phyloP scores from a whole-genome alignment of 225 moss, liverwort and hornwort genomes.

The Takakia lepidozioides region DNA sequence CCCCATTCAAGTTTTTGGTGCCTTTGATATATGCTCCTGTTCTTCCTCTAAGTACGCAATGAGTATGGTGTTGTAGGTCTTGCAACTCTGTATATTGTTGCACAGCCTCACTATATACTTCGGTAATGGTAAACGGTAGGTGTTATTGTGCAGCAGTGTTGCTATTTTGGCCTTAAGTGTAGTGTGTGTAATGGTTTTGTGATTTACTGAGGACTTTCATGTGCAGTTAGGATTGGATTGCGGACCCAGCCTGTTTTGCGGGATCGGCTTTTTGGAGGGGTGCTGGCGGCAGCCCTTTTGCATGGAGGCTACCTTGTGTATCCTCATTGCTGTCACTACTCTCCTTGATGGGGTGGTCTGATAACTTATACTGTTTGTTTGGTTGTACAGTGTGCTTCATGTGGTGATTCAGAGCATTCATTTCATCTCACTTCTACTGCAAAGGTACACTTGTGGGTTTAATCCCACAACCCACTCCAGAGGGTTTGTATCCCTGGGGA shows the following conservation, averaged over 20 bases:
- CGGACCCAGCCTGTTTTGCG: constrained; percentile 71
- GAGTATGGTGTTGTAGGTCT: too few species aligned
- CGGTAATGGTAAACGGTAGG: too few species aligned
- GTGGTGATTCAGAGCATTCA: not conserved
- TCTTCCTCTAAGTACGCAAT: constrained; percentile 79
- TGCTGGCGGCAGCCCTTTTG: constrained; percentile 79
- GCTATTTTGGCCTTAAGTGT: too few species aligned
- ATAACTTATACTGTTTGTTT: not conserved
- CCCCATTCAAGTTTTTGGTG: constrained; percentile 89
- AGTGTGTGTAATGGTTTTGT: too few species aligned
- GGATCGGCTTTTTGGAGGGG: constrained; percentile 80
- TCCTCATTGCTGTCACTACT: constrained; percentile 32
- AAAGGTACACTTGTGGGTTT: not conserved
- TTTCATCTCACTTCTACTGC: not conserved
- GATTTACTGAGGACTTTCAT: too few species aligned
- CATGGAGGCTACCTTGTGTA: constrained; percentile 99
- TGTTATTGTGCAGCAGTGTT: too few species aligned
- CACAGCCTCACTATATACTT: too few species aligned
- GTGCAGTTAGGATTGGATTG: constrained; percentile 91
- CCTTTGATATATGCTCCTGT: constrained; percentile 93
- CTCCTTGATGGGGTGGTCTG: too few species aligned
- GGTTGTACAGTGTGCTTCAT: not conserved
- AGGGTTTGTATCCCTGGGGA: not conserved
- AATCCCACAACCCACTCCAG: not conserved
- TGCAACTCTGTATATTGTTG: too few species aligned